Evolutionary conservation across 1,284 basidiomycete genomes (phyloP), one percentile per base, ranked within the genome.

Genomic region (Cryptococcus deneoformans): DNA sequence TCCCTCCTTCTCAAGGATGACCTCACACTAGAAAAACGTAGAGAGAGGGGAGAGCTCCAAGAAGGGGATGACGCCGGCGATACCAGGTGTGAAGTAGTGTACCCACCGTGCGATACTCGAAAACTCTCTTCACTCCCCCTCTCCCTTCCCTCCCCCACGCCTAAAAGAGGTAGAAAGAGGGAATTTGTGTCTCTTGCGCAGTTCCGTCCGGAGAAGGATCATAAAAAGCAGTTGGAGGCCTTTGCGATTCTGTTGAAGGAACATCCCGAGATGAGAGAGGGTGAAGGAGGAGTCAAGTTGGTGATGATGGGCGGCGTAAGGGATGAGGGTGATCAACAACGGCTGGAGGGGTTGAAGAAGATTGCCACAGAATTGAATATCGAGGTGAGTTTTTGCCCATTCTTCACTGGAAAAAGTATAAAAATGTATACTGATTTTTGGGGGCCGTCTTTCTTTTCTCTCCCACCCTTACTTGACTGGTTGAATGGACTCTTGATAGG

Each of bases 141-240:
- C 3, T 29, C 29, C 29, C 29, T 29, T 2, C 29, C 29, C 29
- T 29, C 29, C 4, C 29, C 29, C 29, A 29, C 29, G 29, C 29
- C 29, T 29, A 29, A 29, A 29, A 5, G 29, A 29, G 29, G 29
- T 29, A 80, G 90, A 46, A 81, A 86, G 57, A 82, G 80, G n/a
- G 80, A 90, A 20, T 82, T 96, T 36, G 77, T 95, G 34, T 92
- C 90, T 58, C 80, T 99, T 1, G 92, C 94, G 1, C 95, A 99
- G 73, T 97, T 96, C 76, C 72, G 72, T 49, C 95, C 96, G 0
- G 95, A 99, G 77, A 99, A 99, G 76, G 92, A 97, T 65, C 94
- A 99, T 56, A 79, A 83, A 0, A 83, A 85, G 7, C 96, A 99
- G 72, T 77, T 99, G 6, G 79, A 78, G 34, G 84, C 92, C 0